Base-by-base conservation (phyloP, 192 early-diverging fungal species). In the Rhizophagus sp. region DNA sequence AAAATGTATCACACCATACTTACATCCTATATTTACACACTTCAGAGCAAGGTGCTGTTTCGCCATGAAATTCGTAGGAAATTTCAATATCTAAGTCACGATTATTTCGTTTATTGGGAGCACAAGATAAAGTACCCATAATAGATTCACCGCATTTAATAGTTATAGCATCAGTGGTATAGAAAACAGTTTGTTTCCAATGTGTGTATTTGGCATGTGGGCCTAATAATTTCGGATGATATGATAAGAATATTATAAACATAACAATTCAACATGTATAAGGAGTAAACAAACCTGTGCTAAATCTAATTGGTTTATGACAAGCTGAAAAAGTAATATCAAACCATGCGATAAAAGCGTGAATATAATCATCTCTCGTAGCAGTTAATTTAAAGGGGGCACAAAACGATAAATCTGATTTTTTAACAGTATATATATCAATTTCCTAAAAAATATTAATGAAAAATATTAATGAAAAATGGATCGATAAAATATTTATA, bases 141-240 rank as follows among this genome's bases (percentile, higher is more conserved):
- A 83, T 87, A 71, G 76, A 79, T 78, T 99, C 97, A 52, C 95
- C 96, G 76, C 90, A 84, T 80, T 94, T 93, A 63, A 97, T 87
- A 13, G 93, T 94, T 84, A 99, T 84, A 22, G 83, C 64, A 41
- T 86, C 83, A 67, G 82, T 75, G 8, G 83, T 84, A 82, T 99
- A 99, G 86, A 99, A 97, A 22, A 93, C 82, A 0, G 95, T 96
- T 85, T 98, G 97, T 89, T 97, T 98, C 98, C 98, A 99, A 88
- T 99, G 98, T n/a, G 97, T 98, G 49, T 93, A 90, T 75, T 88
- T 90, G 34, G 91, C 90, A 65, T 88, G 84, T 11, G 96, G 94
- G 0, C 92, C 90, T 1, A 94, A 44, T 65, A 17, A 2, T 91
- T 36, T 92, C 30, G 10, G 22, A 67, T 67, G 15, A 11, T 13